Evolutionary conservation across 208 protist genomes (phyloP).

Genomic region (Vickermania spadyakhi): DNA sequence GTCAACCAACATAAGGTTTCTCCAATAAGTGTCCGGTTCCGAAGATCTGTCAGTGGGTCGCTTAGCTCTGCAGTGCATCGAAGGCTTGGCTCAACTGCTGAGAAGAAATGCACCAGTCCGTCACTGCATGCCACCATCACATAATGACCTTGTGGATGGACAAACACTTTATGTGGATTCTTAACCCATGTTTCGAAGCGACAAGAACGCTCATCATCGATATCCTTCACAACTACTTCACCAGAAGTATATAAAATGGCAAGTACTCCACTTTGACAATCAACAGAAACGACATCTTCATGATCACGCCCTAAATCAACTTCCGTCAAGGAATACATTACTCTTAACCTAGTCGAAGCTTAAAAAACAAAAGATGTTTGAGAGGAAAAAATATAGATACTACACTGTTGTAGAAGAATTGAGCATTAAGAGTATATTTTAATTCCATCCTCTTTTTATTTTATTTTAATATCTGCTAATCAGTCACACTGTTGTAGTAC

Average conservation of each 20-base stretch:
- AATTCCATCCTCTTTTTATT: too few species aligned
- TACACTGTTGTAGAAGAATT: too few species aligned
- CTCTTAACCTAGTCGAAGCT: too few species aligned
- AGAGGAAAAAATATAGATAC: too few species aligned
- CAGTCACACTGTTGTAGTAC: slow-evolving; percentile 1
- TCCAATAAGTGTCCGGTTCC: background rate
- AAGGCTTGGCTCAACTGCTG: slow-evolving; percentile 14
- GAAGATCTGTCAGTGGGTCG: background rate
- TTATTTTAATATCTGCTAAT: too few species aligned
- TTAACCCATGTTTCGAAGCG: slow-evolving; percentile 21
- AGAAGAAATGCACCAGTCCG: slow-evolving; percentile 51
- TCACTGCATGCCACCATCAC: slow-evolving; percentile 36
- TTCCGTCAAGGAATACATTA: background rate
- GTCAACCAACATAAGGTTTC: background rate
- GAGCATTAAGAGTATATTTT: too few species aligned
- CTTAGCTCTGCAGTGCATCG: background rate
- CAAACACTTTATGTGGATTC: slow-evolving; percentile 65
- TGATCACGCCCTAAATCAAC: background rate
- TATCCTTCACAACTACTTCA: slow-evolving; percentile 32
- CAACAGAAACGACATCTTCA: slow-evolving; percentile 19
- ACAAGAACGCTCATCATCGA: slow-evolving; percentile 16
- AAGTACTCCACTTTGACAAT: slow-evolving; percentile 55
- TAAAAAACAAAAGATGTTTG: too few species aligned
- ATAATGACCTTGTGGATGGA: slow-evolving; percentile 46
- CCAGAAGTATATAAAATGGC: slow-evolving; percentile 38